Evolutionary conservation across 73 alveolate species (phyloP).

Genomic region (Durusdinium trenchii): DNA sequence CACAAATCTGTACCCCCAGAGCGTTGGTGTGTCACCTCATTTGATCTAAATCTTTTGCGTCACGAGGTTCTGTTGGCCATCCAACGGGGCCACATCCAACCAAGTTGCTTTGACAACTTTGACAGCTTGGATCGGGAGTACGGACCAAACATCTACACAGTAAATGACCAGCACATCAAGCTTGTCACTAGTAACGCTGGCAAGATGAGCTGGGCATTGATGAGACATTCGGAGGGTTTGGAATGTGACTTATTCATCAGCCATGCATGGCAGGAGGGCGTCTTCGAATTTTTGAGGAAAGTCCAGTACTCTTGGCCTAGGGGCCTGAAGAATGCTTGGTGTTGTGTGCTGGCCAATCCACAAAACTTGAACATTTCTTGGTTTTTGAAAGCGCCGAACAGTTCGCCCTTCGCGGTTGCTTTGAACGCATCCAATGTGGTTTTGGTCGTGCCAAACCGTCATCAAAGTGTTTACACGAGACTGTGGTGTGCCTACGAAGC

Average conservation of each 20-base stretch:
- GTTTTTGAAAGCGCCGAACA: constrained; percentile 20
- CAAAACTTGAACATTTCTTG: constrained; percentile 8
- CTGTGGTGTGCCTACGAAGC: constrained; percentile 66
- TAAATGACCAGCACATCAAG: constrained; percentile 44
- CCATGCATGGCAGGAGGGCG: constrained; percentile 84
- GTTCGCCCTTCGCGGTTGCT: constrained; percentile 54
- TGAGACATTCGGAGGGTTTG: constrained; percentile 54
- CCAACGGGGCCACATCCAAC: no score
- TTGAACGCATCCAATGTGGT: not conserved
- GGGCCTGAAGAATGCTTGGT: constrained; percentile 5
- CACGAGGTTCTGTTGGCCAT: no score
- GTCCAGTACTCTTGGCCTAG: constrained; percentile 29
- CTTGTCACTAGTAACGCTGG: constrained; percentile 48
- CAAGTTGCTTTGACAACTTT: not conserved
- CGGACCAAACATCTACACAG: constrained; percentile 73
- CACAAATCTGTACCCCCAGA: no score
- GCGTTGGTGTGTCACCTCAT: no score
- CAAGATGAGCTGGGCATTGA: constrained; percentile 56
- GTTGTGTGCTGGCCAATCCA: constrained; percentile 72
- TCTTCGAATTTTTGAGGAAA: constrained; percentile 49
- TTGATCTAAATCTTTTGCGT: no score
- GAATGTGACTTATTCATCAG: constrained; percentile 10
- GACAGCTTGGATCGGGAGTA: not conserved
- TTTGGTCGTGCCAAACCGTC: constrained; percentile 51
- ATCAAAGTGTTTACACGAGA: constrained; percentile 25